phyloP scores from a whole-genome alignment of 2,329 filamentous ascomycete species.

The Macrophomina tecta region DNA sequence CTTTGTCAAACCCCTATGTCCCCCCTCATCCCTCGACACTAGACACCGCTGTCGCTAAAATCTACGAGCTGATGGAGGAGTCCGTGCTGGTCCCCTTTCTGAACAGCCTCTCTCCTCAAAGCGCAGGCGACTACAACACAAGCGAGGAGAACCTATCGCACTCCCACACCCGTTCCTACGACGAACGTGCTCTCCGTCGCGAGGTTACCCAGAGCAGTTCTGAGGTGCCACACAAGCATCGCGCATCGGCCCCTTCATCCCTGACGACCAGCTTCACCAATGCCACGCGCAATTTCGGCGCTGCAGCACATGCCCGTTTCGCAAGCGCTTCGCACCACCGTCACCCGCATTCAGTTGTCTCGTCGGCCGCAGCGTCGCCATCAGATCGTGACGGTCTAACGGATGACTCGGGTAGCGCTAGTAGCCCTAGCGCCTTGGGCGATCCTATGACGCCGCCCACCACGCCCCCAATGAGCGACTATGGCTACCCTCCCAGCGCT shows the following conservation, averaged over 20 bases:
- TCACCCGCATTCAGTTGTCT: conserved; percentile 28
- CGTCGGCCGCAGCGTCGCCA: conserved; percentile 34
- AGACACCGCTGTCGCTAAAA: conserved; percentile 82
- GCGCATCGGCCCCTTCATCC: conserved; percentile 48
- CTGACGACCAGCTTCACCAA: conserved; percentile 39
- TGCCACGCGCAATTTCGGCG: conserved; percentile 28
- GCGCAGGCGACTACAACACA: conserved; percentile 54
- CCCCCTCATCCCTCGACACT: conserved; percentile 78
- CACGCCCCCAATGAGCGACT: conserved; percentile 63
- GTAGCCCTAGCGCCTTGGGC: conserved; percentile 31
- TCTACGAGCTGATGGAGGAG: conserved; percentile 97
- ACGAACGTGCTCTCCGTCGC: conserved; percentile 46
- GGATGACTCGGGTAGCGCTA: conserved; percentile 69
- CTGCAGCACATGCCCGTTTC: conserved; percentile 39
- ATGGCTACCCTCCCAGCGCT: conserved; percentile 30
- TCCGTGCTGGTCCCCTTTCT: conserved; percentile 92
- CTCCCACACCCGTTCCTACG: conserved; percentile 48
- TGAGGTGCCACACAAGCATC: conserved; percentile 32
- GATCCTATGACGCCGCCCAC: conserved; percentile 71
- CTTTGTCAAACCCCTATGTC: conserved; percentile 62
- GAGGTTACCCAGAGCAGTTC: conserved; percentile 32
- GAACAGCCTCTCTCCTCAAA: conserved; percentile 65
- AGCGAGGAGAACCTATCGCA: conserved; percentile 47
- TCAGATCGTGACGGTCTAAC: conserved; percentile 47
- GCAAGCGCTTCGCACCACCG: conserved; percentile 36